Conservation (phyloP, 441 rosid species). For the Gossypium gossypioides region DNA sequence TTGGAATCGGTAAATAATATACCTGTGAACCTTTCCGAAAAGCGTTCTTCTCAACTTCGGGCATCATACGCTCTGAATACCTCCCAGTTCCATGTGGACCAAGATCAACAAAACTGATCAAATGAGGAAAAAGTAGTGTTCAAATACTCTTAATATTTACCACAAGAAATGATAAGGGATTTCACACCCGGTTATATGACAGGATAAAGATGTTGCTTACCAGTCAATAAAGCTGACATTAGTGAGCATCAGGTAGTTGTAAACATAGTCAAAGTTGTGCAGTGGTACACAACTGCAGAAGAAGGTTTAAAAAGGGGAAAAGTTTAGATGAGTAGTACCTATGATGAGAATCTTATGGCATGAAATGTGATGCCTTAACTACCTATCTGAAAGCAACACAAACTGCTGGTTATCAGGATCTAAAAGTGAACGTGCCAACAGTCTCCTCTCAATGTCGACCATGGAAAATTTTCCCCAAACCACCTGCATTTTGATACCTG, state of each 20-base stretch:
- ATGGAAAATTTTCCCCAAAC: constrained; percentile 53
- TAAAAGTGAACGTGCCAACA: constrained; percentile 45
- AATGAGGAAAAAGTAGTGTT: background rate
- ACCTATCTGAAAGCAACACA: constrained; percentile 59
- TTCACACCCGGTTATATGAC: background rate
- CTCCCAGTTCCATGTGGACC: constrained; percentile 60
- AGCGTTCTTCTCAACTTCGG: constrained; percentile 50
- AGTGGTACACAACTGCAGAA: constrained; percentile 43
- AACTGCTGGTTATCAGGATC: constrained; percentile 57
- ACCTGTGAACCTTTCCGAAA: constrained; percentile 61
- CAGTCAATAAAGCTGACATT: constrained; percentile 50
- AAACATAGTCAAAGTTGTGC: constrained; percentile 42
- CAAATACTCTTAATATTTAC: background rate
- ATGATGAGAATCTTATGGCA: background rate
- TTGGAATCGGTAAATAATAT: constrained; percentile 3
- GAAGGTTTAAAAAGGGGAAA: background rate
- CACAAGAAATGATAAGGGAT: constrained; percentile 1
- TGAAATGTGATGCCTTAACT: constrained; percentile 11
- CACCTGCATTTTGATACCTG: constrained; percentile 29
- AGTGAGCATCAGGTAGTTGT: constrained; percentile 40
- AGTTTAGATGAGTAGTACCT: constrained; percentile 8
- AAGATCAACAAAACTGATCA: constrained; percentile 44
- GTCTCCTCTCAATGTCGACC: constrained; percentile 54
- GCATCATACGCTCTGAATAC: constrained; percentile 50
- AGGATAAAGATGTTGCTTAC: constrained; percentile 21